phyloP scores from a whole-genome alignment of 1,284 basidiomycete genomes.

The Ceratorhiza oryzae-sativae region DNA sequence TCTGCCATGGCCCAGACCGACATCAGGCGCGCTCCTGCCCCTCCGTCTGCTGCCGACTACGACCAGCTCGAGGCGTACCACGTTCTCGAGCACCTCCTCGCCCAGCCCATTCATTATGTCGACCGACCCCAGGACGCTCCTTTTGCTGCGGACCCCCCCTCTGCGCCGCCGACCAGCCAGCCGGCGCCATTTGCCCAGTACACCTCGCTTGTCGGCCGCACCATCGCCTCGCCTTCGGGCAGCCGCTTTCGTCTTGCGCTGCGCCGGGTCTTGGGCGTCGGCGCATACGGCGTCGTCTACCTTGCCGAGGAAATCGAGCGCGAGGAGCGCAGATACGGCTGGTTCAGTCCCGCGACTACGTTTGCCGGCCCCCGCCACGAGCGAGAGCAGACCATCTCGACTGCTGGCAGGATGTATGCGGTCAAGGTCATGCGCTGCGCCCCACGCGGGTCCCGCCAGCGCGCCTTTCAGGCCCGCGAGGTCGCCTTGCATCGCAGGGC shows the following conservation, averaged over 20 bases:
- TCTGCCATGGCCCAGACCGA: conserved; percentile 23
- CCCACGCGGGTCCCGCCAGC: conserved; percentile 71
- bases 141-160: neutral
- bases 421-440: conserved; percentile 82
- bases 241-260: conserved; percentile 69
- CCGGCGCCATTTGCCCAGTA: conserved; percentile 28
- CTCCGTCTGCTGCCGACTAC: neutral
- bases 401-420: conserved; percentile 71
- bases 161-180: neutral
- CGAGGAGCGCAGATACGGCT: conserved; percentile 32
- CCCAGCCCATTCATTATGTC: conserved; percentile 29
- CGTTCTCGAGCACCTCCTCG: conserved; percentile 5
- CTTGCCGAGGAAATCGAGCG: conserved; percentile 71
- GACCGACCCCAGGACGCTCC: conserved; percentile 15
- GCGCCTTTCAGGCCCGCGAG: conserved; percentile 81
- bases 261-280: conserved; percentile 88
- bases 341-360: conserved; percentile 10
- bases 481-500: conserved; percentile 64
- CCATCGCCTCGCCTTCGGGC: conserved; percentile 30
- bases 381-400: conserved; percentile 47
- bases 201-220: conserved; percentile 30
- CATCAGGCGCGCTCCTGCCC: neutral
- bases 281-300: conserved; percentile 97
- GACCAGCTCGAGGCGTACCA: conserved; percentile 4
- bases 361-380: conserved; percentile 14